These are phyloP conservation scores for Chlamydomonas incerta DNA, from an alignment of 139 green algal species.

Conservation along the genomic window DNA sequence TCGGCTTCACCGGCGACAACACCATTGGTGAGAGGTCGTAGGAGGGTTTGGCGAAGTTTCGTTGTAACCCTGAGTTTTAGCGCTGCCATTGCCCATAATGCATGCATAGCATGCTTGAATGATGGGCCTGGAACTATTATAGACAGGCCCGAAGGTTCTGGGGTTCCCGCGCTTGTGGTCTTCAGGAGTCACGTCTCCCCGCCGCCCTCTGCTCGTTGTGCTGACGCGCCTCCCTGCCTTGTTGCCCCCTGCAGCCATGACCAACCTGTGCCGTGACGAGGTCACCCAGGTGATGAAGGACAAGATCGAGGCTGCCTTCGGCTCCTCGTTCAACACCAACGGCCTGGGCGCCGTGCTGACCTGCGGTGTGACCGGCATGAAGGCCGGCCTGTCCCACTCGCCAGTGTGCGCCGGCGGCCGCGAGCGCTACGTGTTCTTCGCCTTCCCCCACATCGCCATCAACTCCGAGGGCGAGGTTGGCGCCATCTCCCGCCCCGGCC, in stretches of 20 bases:
- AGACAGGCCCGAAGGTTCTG: too few species aligned
- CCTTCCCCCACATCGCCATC: slow-evolving; percentile 93
- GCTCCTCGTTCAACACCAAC: slow-evolving; percentile 85
- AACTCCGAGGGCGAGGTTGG: slow-evolving; percentile 78
- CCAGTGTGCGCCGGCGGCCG: slow-evolving; percentile 67
- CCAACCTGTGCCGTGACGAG: slow-evolving; percentile 93
- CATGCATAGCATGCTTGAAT: too few species aligned
- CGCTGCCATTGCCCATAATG: too few species aligned
- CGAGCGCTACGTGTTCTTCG: slow-evolving; percentile 93
- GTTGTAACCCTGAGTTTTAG: too few species aligned
- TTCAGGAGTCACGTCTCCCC: too few species aligned
- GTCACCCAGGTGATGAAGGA: slow-evolving; percentile 78
- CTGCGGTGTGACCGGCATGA: slow-evolving; percentile 82
- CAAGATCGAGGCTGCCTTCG: slow-evolving; percentile 84
- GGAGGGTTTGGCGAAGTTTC: neutral
- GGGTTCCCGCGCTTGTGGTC: too few species aligned
- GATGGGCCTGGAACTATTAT: too few species aligned
- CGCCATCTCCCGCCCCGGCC: slow-evolving; percentile 73
- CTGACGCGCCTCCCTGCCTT: too few species aligned
- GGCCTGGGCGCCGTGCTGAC: slow-evolving; percentile 87
- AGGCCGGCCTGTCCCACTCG: slow-evolving; percentile 65
- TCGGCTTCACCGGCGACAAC: slow-evolving; percentile 85
- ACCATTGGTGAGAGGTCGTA: slow-evolving; percentile 70
- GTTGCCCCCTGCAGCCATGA: slow-evolving; percentile 62
- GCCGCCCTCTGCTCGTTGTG: too few species aligned